These are phyloP conservation scores for Corynespora cassiicola DNA, from an alignment of 2,329 filamentous ascomycete species.

Conservation along the genomic window DNA sequence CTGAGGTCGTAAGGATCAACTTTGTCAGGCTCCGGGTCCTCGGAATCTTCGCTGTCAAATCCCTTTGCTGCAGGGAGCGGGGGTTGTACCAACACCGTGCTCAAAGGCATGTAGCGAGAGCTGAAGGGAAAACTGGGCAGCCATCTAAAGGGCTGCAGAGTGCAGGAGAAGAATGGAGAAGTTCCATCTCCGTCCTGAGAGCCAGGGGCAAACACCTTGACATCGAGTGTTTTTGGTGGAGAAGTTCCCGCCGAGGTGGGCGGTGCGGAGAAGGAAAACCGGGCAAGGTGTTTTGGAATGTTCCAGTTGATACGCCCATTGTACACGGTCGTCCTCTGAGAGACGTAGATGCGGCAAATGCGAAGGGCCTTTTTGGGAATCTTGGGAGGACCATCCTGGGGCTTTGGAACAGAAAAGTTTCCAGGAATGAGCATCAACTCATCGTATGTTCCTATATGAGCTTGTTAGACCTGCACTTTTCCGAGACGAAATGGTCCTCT, in stretches of 20 bases:
- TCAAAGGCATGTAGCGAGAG: constrained; percentile 28
- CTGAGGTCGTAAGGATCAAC: constrained; percentile 31
- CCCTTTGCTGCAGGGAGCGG: constrained; percentile 23
- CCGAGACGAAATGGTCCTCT: too few relatives aligned
- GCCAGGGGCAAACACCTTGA: constrained; percentile 33
- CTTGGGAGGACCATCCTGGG: constrained; percentile 15
- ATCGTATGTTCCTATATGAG: constrained; percentile 39
- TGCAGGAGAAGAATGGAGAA: constrained; percentile 33
- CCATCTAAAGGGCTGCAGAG: constrained; percentile 34
- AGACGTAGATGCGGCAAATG: constrained; percentile 41
- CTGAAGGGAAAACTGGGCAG: constrained; percentile 31
- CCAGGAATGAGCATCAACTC: constrained; percentile 41
- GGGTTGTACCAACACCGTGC: constrained; percentile 27
- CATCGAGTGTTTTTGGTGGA: constrained; percentile 24
- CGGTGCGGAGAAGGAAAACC: constrained; percentile 38
- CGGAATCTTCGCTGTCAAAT: constrained; percentile 9
- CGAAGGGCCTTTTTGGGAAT: constrained; percentile 36
- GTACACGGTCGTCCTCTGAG: constrained; percentile 38
- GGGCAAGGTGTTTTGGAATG: constrained; percentile 43
- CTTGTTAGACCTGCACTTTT: too few relatives aligned
- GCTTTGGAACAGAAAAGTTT: constrained; percentile 31
- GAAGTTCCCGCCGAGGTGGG: constrained; percentile 18
- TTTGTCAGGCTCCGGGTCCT: constrained; percentile 8
- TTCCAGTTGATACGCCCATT: constrained; percentile 44
- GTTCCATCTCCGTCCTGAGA: constrained; percentile 26